A percentile compares a stretch with the other conserved stretches of the same genome.
Conservation (phyloP, 2,329 filamentous ascomycete species). For the Colletotrichum liaoningense region DNA sequence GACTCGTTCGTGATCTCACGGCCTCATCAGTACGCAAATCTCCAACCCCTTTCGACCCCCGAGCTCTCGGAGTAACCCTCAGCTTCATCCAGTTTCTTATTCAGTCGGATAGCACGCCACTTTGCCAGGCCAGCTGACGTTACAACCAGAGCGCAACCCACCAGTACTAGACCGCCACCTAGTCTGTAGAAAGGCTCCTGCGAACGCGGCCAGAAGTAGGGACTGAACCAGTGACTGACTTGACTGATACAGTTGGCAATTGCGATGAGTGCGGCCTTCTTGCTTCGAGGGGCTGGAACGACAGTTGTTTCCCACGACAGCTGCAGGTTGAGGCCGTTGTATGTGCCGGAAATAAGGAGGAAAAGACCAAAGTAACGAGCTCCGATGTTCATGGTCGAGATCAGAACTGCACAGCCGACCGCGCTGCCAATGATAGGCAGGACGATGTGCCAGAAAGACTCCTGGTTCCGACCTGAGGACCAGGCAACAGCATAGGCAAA, state of each 20-base stretch:
- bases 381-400: slow-evolving; percentile 51
- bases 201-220: slow-evolving; percentile 47
- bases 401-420: slow-evolving; percentile 52
- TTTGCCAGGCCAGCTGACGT: slow-evolving; percentile 36
- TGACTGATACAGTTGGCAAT: slow-evolving; percentile 53
- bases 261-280: slow-evolving; percentile 53
- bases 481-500: slow-evolving; percentile 48
- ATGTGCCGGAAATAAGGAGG: slow-evolving; percentile 51
- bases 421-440: slow-evolving; percentile 46
- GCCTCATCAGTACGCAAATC: slow-evolving; percentile 24
- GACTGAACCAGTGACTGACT: slow-evolving; percentile 52
- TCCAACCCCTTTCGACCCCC: slow-evolving; percentile 39
- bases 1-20: too few species aligned
- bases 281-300: slow-evolving; percentile 50
- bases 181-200: slow-evolving; percentile 43
- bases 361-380: slow-evolving; percentile 55
- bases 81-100: slow-evolving; percentile 41
- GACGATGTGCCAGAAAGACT: slow-evolving; percentile 53
- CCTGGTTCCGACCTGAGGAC: slow-evolving; percentile 48
- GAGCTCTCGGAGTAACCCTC: slow-evolving; percentile 39
- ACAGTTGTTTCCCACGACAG: slow-evolving; percentile 53
- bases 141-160: slow-evolving; percentile 74
- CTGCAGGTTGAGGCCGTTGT: slow-evolving; percentile 51
- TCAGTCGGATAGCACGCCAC: slow-evolving; percentile 38
- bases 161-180: slow-evolving; percentile 48